Evolutionary conservation across 371 early-diverging fungal species (phyloP).

Genomic region (Mortierella sp.): DNA sequence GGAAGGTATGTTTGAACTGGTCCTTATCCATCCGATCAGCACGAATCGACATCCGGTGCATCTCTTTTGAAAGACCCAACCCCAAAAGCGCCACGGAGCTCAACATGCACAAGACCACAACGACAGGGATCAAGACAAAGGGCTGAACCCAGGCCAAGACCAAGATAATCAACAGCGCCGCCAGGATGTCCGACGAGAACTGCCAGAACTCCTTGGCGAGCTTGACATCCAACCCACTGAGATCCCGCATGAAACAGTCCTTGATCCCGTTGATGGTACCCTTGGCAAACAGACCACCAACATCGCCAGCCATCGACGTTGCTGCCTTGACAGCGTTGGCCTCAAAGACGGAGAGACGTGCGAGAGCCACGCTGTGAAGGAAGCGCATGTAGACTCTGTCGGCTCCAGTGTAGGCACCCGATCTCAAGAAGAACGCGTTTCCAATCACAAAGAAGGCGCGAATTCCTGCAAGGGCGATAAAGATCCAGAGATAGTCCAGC

Average conservation of each 20-base stretch:
- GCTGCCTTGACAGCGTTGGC: constrained; percentile 35
- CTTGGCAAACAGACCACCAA: constrained; percentile 49
- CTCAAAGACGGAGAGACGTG: constrained; percentile 53
- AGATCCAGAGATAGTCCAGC: constrained; percentile 38
- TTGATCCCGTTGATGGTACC: constrained; percentile 42
- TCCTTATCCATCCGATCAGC: constrained; percentile 57
- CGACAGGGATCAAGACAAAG: constrained; percentile 30
- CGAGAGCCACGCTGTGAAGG: constrained; percentile 30
- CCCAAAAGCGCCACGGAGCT: constrained; percentile 41
- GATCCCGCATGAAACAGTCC: constrained; percentile 51
- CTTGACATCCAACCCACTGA: constrained; percentile 49
- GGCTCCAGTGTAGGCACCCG: constrained; percentile 39
- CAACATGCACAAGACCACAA: constrained; percentile 31
- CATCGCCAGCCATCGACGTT: constrained; percentile 25
- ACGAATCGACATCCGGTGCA: constrained; percentile 57
- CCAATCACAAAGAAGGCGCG: constrained; percentile 44
- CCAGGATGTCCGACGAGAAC: constrained; percentile 41
- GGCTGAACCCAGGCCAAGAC: constrained; percentile 31
- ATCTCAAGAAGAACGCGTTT: constrained; percentile 47
- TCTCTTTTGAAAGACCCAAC: constrained; percentile 52
- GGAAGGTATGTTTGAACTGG: constrained; percentile 55
- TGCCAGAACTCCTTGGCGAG: constrained; percentile 59
- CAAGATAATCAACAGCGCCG: constrained; percentile 24
- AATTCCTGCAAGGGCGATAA: constrained; percentile 28
- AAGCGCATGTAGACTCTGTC: constrained; percentile 41